Conservation (phyloP, 2,329 filamentous ascomycete species). For the Penicillium sp. region DNA sequence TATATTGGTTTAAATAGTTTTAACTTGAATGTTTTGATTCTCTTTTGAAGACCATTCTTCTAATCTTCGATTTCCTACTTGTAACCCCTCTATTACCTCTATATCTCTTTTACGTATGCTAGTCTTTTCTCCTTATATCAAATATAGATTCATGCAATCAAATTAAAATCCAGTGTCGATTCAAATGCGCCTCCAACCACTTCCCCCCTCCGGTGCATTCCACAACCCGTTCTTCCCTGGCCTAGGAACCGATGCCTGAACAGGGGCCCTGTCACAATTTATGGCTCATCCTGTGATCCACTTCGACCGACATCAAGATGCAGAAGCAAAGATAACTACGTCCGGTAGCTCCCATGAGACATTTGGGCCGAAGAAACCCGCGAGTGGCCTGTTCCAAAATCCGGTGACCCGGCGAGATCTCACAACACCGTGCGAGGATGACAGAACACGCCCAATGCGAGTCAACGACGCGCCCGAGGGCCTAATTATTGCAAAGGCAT, state of each 20-base stretch:
- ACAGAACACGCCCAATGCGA: slow-evolving; percentile 13
- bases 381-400: slow-evolving; percentile 29
- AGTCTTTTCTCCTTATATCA: background rate
- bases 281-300: slow-evolving; percentile 19
- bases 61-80: background rate
- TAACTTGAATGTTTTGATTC: background rate
- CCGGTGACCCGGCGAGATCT: slow-evolving; percentile 26
- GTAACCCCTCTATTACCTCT: background rate
- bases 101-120: background rate
- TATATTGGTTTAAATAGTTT: background rate
- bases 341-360: slow-evolving; percentile 26
- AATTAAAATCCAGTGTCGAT: slow-evolving; percentile 4
- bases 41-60: background rate
- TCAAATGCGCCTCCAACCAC: slow-evolving; percentile 9
- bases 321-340: slow-evolving; percentile 20
- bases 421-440: slow-evolving; percentile 27
- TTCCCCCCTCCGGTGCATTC: slow-evolving; percentile 23
- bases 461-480: slow-evolving; percentile 10
- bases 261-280: slow-evolving; percentile 19
- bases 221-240: slow-evolving; percentile 17
- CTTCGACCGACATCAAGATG: slow-evolving; percentile 18
- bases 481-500: slow-evolving; percentile 15
- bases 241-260: slow-evolving; percentile 21
- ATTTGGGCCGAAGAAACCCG: slow-evolving; percentile 25
- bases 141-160: background rate